A percentile compares a stretch with the other conserved stretches of the same genome.
These are phyloP conservation scores for Colletotrichum spaethianum DNA, from an alignment of 2,329 filamentous ascomycete genomes.

Conservation along the genomic window DNA sequence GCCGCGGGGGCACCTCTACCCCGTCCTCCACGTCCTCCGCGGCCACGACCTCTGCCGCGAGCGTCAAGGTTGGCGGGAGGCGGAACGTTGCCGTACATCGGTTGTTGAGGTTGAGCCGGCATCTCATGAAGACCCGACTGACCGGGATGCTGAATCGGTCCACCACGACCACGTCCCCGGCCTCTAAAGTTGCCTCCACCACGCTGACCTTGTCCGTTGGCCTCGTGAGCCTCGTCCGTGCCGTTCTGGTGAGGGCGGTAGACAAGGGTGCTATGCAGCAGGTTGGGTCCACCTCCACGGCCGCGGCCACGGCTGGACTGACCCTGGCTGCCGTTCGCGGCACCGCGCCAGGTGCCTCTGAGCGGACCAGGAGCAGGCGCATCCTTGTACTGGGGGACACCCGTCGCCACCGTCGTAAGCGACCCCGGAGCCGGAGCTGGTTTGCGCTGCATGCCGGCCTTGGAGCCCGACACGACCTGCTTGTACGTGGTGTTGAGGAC, in stretches of 20 bases:
- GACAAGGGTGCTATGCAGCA: conserved; percentile 67
- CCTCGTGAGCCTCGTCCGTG: conserved; percentile 46
- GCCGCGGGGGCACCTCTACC: conserved; percentile 53
- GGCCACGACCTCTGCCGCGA: conserved; percentile 56
- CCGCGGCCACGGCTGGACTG: conserved; percentile 51
- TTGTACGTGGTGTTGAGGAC: conserved; percentile 89
- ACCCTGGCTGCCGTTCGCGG: conserved; percentile 61
- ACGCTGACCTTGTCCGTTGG: conserved; percentile 46
- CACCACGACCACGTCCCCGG: conserved; percentile 39
- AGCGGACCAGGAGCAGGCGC: conserved; percentile 67
- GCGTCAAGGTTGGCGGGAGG: conserved; percentile 72
- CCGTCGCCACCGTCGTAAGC: conserved; percentile 67
- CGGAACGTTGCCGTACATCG: conserved; percentile 68
- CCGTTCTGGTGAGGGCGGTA: conserved; percentile 60
- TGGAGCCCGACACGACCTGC: conserved; percentile 82
- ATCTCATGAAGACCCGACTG: conserved; percentile 33
- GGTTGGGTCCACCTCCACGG: conserved; percentile 52
- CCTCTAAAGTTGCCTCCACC: conserved; percentile 44
- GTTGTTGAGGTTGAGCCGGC: conserved; percentile 42
- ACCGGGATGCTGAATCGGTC: conserved; percentile 34
- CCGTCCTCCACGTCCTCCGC: conserved; percentile 47
- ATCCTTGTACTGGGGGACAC: conserved; percentile 74
- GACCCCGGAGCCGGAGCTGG: conserved; percentile 62
- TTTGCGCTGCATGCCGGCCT: conserved; percentile 68
- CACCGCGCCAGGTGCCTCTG: conserved; percentile 71